phyloP scores from a whole-genome alignment of 2,329 filamentous ascomycete genomes.

The Curvularia sp. region DNA sequence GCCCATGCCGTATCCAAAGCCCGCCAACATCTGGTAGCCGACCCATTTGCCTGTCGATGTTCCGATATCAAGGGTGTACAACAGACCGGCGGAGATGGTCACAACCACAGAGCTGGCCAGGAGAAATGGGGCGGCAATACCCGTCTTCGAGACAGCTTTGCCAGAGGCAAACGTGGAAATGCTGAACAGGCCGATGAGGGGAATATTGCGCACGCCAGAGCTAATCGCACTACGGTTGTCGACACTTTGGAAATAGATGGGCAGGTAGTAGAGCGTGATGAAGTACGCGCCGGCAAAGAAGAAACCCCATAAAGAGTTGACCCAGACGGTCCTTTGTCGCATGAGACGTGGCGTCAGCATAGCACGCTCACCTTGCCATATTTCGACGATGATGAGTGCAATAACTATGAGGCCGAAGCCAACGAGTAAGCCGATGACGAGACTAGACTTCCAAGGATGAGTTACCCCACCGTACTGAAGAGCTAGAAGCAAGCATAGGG shows the following conservation, averaged over 20 bases:
- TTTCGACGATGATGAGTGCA: not conserved
- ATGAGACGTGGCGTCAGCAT: not conserved
- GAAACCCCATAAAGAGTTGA: not conserved
- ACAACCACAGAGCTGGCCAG: conserved; percentile 40
- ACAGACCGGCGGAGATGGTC: conserved; percentile 51
- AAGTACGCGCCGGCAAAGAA: conserved; percentile 28
- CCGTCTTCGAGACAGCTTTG: conserved; percentile 22
- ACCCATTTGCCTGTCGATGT: conserved; percentile 53
- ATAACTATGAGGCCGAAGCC: not conserved
- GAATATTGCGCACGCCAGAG: conserved; percentile 54
- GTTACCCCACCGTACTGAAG: conserved; percentile 54
- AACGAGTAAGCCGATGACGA: not conserved
- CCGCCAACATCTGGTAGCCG: conserved; percentile 56
- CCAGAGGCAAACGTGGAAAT: conserved; percentile 16
- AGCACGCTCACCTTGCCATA: not conserved
- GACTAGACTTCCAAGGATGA: conserved; percentile 30
- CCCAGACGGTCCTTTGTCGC: not conserved
- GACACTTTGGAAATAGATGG: conserved; percentile 59
- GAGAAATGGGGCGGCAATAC: conserved; percentile 47
- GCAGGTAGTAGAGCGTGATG: conserved; percentile 55
- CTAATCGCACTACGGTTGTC: conserved; percentile 42
- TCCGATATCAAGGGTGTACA: conserved; percentile 52
- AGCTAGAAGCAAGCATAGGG: conserved; percentile 54
- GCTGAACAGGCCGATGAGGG: conserved; percentile 48
- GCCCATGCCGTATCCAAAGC: conserved; percentile 47